These are phyloP conservation scores for Aspergillus indologenus DNA, from an alignment of 495 filamentous ascomycete species.

Conservation along the genomic window DNA sequence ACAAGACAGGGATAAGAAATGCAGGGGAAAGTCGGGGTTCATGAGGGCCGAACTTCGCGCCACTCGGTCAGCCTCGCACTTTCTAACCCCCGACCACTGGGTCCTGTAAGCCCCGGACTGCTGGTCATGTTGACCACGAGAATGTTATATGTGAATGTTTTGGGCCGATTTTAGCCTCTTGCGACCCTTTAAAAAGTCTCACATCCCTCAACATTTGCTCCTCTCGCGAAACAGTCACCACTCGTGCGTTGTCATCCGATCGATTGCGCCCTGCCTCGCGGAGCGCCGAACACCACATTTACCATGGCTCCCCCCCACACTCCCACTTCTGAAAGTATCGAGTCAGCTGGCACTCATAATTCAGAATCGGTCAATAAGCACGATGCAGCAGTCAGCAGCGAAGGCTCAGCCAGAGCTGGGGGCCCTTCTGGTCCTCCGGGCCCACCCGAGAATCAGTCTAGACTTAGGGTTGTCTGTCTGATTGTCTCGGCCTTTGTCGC, in stretches of 20 bases:
- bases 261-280: not conserved
- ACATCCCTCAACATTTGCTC: not conserved
- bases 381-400: not conserved
- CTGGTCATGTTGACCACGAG: too few relatives aligned
- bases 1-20: too few relatives aligned
- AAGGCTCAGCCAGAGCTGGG: not conserved
- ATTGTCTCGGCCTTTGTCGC: slow-evolving; percentile 1
- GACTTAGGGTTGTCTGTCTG: not conserved
- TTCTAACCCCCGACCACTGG: not conserved
- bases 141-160: too few relatives aligned
- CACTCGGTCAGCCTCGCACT: not conserved
- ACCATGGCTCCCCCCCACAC: not conserved
- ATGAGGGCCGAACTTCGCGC: not conserved
- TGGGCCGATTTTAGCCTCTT: too few relatives aligned
- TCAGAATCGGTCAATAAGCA: not conserved
- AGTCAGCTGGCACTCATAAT: not conserved
- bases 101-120: too few relatives aligned
- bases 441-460: not conserved
- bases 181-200: too few relatives aligned
- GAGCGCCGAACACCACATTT: not conserved
- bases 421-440: not conserved
- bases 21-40: not conserved
- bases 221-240: too few relatives aligned
- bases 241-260: not conserved
- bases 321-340: not conserved